Base-by-base conservation (phyloP, 1,284 basidiomycete species). In the Cryptococcus sp. region DNA sequence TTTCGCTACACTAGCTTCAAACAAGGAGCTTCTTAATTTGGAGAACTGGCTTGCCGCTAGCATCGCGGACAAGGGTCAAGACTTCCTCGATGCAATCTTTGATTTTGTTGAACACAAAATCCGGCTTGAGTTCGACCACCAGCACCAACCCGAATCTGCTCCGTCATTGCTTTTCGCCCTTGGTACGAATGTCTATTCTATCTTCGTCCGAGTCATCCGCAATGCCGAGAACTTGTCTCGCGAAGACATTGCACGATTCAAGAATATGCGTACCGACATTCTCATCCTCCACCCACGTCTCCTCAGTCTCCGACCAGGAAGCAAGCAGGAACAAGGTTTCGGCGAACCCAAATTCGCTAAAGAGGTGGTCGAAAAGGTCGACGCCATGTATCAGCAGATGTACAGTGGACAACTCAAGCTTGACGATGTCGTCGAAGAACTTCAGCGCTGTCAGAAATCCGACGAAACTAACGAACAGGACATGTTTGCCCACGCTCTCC, bases 401-500 rank as follows among this genome's bases (percentile, higher is more conserved):
- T 99, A 99, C 79, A 90, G 93, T 75, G 70, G 73, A 74, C 86
- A 90, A 67, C 89, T 93, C 58, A 87, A 91, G 62, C 92, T 99
- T 70, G 95, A 98, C 75, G 91, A 95, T 63, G 91, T 99, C 63
- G 89, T 98, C 61, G 79, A 84, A 20, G 87, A 95, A 75, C 85
- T 99, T 41, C 88, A 91, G 78, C 86, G 87, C 50, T 87, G 87
- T 81, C 91, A 94, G 73, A 85, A 85, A 54, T 96, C 94, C 23
- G 83, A 84, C 26, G 91, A 89, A 68, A 76, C 86, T 41, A 87
- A 88, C 62, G 93, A 98, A 68, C 92, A 94, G 74, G 92, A 99
- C 80, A 86, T 97, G 59, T 97, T 99, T 74, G 96, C 94, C 15
- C 98, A 94, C 84, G 95, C 97, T 86, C 87, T 99, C 52, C 94